Evolutionary conservation across 441 rosid species (phyloP).

Genomic region (Gossypium davidsonii): DNA sequence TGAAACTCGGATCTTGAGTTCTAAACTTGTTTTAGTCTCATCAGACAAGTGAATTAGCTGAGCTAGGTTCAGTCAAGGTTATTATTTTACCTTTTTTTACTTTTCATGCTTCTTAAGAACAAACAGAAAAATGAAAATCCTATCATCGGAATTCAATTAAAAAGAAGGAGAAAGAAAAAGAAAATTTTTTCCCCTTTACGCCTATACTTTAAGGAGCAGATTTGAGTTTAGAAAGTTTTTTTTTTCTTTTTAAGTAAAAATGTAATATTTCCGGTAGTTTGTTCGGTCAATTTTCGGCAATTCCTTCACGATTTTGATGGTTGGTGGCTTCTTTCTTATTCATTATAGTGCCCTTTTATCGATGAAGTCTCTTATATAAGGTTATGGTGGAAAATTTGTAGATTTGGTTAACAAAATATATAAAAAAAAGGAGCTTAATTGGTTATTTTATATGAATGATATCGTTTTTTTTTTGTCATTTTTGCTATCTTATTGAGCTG

Average conservation of each 20-base stretch:
- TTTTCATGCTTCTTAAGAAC: neutral
- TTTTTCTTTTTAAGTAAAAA: neutral
- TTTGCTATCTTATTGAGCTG: neutral
- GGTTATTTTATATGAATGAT: neutral
- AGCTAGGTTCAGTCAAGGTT: neutral
- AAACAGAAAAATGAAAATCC: neutral
- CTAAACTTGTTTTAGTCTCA: neutral
- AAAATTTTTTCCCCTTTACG: neutral
- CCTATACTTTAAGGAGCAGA: neutral
- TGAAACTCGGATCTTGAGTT: conserved; percentile 22
- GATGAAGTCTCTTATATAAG: neutral
- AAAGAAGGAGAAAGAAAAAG: neutral
- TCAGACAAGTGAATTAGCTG: conserved; percentile 1
- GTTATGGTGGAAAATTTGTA: neutral
- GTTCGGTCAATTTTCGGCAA: neutral
- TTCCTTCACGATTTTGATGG: neutral
- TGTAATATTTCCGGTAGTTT: neutral
- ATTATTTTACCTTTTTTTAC: neutral
- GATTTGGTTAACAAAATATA: neutral
- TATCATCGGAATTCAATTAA: neutral
- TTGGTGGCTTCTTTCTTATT: neutral
- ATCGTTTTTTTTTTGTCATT: neutral
- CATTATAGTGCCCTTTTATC: neutral
- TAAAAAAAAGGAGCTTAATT: neutral
- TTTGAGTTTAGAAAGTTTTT: neutral